phyloP scores from a whole-genome alignment of 2,329 filamentous ascomycete genomes.

The Aureobasidium subglaciale region DNA sequence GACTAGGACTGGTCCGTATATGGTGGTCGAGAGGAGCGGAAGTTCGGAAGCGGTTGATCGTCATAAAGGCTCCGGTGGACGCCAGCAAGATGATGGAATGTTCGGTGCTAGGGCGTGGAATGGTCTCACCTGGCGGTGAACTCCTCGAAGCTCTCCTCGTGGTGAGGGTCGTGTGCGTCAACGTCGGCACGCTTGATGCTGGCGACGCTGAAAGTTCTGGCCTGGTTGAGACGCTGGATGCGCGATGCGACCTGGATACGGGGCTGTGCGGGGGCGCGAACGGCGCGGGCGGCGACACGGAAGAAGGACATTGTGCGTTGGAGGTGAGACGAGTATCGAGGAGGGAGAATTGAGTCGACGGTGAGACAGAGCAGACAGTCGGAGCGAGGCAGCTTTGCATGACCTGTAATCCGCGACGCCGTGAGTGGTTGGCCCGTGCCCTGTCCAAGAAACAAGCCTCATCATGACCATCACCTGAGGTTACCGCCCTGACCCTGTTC shows the following conservation, averaged over 20 bases:
- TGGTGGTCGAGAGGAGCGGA: neutral
- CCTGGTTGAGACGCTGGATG: slow-evolving; percentile 19
- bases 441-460: neutral
- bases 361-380: neutral
- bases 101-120: slow-evolving; percentile 43
- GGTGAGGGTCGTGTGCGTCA: slow-evolving; percentile 51
- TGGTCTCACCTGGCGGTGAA: slow-evolving; percentile 85
- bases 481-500: neutral
- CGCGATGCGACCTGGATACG: slow-evolving; percentile 16
- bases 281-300: slow-evolving; percentile 22
- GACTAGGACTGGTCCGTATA: neutral
- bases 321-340: slow-evolving; percentile 6
- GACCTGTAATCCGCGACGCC: neutral
- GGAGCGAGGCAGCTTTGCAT: neutral
- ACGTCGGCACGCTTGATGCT: slow-evolving; percentile 33
- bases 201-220: slow-evolving; percentile 44
- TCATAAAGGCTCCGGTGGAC: slow-evolving; percentile 43
- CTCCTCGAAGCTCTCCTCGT: slow-evolving; percentile 98
- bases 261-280: slow-evolving; percentile 20
- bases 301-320: slow-evolving; percentile 23
- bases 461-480: slow-evolving; percentile 7
- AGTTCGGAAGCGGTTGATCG: neutral
- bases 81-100: slow-evolving; percentile 34
- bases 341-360: slow-evolving; percentile 18
- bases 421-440: neutral